Evolutionary conservation across 805 yeast genomes (phyloP).

Genomic region (Ogataea kodamae): DNA sequence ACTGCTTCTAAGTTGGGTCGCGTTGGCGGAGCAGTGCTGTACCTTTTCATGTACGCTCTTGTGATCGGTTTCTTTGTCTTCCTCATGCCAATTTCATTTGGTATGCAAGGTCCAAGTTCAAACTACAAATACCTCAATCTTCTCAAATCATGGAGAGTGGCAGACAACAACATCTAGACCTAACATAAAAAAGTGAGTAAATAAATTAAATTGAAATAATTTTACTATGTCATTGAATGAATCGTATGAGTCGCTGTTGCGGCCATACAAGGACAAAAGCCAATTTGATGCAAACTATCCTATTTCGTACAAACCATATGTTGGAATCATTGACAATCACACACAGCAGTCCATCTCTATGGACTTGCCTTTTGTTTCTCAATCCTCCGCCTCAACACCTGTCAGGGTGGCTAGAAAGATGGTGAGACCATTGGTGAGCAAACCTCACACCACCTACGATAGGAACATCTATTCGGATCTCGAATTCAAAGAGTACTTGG

Average conservation of each 20-base stretch:
- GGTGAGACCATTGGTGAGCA: slow-evolving; percentile 22
- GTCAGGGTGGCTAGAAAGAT: slow-evolving; percentile 18
- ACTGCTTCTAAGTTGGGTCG: slow-evolving; percentile 5
- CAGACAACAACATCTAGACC: slow-evolving; percentile 11
- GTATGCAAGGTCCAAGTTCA: slow-evolving; percentile 61
- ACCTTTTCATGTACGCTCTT: slow-evolving; percentile 42
- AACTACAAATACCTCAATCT: slow-evolving; percentile 51
- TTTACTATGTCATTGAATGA: slow-evolving; percentile 23
- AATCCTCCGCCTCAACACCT: slow-evolving; percentile 9
- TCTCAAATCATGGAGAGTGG: slow-evolving; percentile 52
- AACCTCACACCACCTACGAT: slow-evolving; percentile 19
- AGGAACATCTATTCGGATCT: slow-evolving; percentile 50
- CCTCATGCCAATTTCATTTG: slow-evolving; percentile 71
- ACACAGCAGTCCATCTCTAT: slow-evolving; percentile 34
- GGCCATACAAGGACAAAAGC: slow-evolving; percentile 32
- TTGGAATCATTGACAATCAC: slow-evolving; percentile 35
- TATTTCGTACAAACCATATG: slow-evolving; percentile 31
- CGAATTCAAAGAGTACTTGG: slow-evolving; percentile 66
- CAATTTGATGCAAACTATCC: slow-evolving; percentile 36
- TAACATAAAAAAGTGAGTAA: slow-evolving; percentile 1
- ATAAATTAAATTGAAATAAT: slow-evolving; percentile 1
- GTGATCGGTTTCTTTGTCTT: slow-evolving; percentile 57
- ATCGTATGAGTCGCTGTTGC: slow-evolving; percentile 24
- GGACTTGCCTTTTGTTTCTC: slow-evolving; percentile 29
- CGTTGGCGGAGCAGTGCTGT: slow-evolving; percentile 32